phyloP scores from a whole-genome alignment of 352 stramenopile species.

The Pythium coloratum region DNA sequence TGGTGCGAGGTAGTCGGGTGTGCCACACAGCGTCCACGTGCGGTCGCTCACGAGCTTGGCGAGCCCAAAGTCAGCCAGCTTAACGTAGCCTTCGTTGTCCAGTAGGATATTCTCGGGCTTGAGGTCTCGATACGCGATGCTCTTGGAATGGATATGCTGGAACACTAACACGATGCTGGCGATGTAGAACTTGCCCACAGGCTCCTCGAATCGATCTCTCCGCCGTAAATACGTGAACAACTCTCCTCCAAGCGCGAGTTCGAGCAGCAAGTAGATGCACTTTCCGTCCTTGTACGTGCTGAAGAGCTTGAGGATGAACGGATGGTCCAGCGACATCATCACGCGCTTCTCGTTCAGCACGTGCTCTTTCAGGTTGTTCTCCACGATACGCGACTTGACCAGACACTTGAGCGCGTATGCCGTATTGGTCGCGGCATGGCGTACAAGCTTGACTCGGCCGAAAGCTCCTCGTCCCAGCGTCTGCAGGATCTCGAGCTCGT shows the following conservation, averaged over 20 bases:
- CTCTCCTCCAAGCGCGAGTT: conserved; percentile 90
- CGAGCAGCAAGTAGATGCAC: conserved; percentile 91
- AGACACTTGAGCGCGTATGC: conserved; percentile 92
- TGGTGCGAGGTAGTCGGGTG: conserved; percentile 91
- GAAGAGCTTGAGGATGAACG: conserved; percentile 91
- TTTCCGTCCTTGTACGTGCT: conserved; percentile 90
- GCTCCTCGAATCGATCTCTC: conserved; percentile 70
- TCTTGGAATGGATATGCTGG: conserved; percentile 88
- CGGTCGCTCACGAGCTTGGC: conserved; percentile 86
- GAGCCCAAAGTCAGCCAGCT: conserved; percentile 91
- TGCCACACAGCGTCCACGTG: conserved; percentile 92
- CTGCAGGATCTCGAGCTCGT: conserved; percentile 76
- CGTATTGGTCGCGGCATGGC: conserved; percentile 57
- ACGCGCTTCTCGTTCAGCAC: conserved; percentile 91
- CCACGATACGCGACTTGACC: conserved; percentile 90
- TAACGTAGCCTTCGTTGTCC: conserved; percentile 85
- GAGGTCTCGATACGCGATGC: conserved; percentile 90
- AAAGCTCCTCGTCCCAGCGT: conserved; percentile 86
- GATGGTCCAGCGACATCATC: conserved; percentile 87
- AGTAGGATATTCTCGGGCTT: conserved; percentile 91
- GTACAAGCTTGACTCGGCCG: conserved; percentile 87
- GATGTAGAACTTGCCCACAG: conserved; percentile 85
- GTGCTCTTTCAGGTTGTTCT: conserved; percentile 91
- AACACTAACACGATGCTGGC: conserved; percentile 90
- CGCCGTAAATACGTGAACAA: conserved; percentile 91